A percentile compares a stretch with the other conserved stretches of the same genome.
Conservation (phyloP, 2,329 filamentous ascomycete genomes). For the Aspergillus pseudoviridinutans region DNA sequence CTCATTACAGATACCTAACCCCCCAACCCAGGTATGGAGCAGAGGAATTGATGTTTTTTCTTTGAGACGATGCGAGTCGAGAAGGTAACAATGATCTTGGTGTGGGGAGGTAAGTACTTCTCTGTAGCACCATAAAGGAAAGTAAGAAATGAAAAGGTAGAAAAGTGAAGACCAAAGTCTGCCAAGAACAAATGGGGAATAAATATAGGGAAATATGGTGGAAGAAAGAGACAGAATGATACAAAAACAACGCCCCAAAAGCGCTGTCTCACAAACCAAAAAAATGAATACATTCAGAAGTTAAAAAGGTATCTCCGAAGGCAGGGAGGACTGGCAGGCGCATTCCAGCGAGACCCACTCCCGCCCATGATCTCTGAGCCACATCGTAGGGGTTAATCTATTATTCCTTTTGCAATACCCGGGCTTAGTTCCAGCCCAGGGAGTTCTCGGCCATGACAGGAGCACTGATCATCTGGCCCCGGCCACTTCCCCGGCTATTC, state of each 20-base stretch:
- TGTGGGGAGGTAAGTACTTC: constrained; percentile 7
- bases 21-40: constrained; percentile 16
- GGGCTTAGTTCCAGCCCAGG: constrained; percentile 80
- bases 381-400: constrained; percentile 15
- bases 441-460: constrained; percentile 93
- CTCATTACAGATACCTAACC: constrained; percentile 21
- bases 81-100: constrained; percentile 16
- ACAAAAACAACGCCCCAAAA: constrained; percentile 11
- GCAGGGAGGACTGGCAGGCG: not conserved
- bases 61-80: constrained; percentile 6
- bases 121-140: constrained; percentile 18
- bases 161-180: constrained; percentile 1
- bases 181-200: constrained; percentile 34
- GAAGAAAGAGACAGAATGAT: constrained; percentile 12
- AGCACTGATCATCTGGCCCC: constrained; percentile 74
- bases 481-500: constrained; percentile 64
- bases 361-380: constrained; percentile 14
- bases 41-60: constrained; percentile 7
- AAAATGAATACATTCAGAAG: constrained; percentile 21
- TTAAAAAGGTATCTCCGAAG: constrained; percentile 18
- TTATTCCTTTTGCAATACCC: constrained; percentile 5
- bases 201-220: constrained; percentile 26
- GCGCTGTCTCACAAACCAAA: constrained; percentile 3
- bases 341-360: constrained; percentile 1
- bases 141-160: constrained; percentile 14